These are phyloP conservation scores for Cladosporium colombiae DNA, from an alignment of 2,329 filamentous ascomycete species.

Conservation along the genomic window DNA sequence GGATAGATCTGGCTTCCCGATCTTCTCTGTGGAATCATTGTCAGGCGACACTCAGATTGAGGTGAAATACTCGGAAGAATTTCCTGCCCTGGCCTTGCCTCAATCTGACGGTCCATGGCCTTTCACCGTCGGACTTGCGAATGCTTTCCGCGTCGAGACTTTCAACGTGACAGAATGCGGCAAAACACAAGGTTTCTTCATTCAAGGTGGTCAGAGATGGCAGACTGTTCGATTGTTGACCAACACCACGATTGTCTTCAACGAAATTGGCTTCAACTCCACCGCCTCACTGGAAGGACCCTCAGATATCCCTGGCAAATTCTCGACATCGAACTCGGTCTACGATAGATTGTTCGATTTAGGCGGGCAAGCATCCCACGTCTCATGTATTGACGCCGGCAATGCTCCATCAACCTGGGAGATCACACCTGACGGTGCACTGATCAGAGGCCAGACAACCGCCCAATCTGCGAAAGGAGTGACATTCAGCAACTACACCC, in stretches of 20 bases:
- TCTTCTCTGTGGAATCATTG: slow-evolving; percentile 35
- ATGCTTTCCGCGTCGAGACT: slow-evolving; percentile 43
- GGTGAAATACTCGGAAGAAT: slow-evolving; percentile 41
- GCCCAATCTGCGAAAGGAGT: slow-evolving; percentile 32
- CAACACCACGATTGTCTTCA: slow-evolving; percentile 37
- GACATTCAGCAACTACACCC: slow-evolving; percentile 39
- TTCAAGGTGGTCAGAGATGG: slow-evolving; percentile 48
- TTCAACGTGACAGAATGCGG: slow-evolving; percentile 40
- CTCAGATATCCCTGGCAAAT: slow-evolving; percentile 34
- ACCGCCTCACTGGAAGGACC: slow-evolving; percentile 32
- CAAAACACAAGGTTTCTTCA: slow-evolving; percentile 36
- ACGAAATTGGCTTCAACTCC: slow-evolving; percentile 36
- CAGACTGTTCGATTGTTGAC: slow-evolving; percentile 42
- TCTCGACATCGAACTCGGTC: slow-evolving; percentile 34
- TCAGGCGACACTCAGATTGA: slow-evolving; percentile 37
- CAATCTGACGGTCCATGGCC: slow-evolving; percentile 40
- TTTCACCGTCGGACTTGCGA: slow-evolving; percentile 34
- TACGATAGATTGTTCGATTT: slow-evolving; percentile 43
- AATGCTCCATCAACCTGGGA: slow-evolving; percentile 42
- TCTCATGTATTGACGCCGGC: slow-evolving; percentile 42
- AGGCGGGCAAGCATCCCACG: slow-evolving; percentile 38
- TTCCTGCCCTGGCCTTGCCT: slow-evolving; percentile 31
- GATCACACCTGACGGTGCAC: slow-evolving; percentile 38
- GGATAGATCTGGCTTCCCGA: slow-evolving; percentile 40
- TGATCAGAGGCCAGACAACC: slow-evolving; percentile 39